A percentile compares a stretch with the other conserved stretches of the same genome.
phyloP scores from a whole-genome alignment of 176 grass and related monocot genomes.

The Musa troglodytarum region DNA sequence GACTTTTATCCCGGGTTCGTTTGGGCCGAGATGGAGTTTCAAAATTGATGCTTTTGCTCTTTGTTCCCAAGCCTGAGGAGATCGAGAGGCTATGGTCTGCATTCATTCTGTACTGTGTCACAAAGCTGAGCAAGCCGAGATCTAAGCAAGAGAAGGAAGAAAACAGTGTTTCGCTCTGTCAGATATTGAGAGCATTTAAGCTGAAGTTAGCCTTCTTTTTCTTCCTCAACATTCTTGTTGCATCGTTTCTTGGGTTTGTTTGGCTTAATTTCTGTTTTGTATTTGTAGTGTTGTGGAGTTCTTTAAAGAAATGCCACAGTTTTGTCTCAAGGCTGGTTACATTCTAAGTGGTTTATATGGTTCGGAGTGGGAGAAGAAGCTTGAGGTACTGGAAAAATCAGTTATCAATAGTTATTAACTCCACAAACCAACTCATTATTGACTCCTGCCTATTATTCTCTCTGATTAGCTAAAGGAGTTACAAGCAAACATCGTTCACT shows the following conservation, averaged over 20 bases:
- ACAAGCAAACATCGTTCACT: constrained; percentile 75
- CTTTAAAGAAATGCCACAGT: constrained; percentile 93
- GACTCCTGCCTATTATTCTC: constrained; percentile 14
- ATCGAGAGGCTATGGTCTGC: constrained; percentile 73
- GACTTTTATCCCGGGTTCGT: not conserved
- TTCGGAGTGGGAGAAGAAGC: constrained; percentile 86
- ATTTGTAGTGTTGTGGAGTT: constrained; percentile 65
- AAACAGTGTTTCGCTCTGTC: constrained; percentile 42
- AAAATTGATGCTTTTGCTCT: constrained; percentile 16
- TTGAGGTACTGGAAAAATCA: constrained; percentile 55
- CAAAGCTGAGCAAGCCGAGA: constrained; percentile 47
- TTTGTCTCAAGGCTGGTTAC: constrained; percentile 73
- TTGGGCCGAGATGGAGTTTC: constrained; percentile 11
- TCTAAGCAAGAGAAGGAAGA: constrained; percentile 48
- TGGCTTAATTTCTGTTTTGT: not conserved
- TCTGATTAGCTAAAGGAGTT: constrained; percentile 69
- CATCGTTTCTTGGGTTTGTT: not conserved
- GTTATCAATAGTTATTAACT: not conserved
- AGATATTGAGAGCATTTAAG: constrained; percentile 73
- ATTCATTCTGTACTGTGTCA: constrained; percentile 78
- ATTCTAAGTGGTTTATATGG: constrained; percentile 63
- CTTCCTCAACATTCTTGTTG: not conserved
- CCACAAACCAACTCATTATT: not conserved
- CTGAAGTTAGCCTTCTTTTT: constrained; percentile 46
- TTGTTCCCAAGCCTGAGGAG: constrained; percentile 59